A percentile compares a stretch with the other conserved stretches of the same genome.
Evolutionary conservation across 164 flowering plant species (phyloP).

Genomic region (Sedum album): DNA sequence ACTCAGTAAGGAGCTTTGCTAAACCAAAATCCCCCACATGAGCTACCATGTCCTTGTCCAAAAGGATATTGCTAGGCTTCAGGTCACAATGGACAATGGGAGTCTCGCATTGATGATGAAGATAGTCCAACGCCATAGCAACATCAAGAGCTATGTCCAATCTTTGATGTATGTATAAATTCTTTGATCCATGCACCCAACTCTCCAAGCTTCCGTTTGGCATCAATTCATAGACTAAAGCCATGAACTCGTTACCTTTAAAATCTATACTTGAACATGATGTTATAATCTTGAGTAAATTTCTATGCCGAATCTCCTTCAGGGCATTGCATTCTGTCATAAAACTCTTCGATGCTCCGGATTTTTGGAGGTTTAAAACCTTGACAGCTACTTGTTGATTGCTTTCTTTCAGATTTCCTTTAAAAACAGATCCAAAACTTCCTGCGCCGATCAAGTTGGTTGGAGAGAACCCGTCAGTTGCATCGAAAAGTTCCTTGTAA

Average conservation of each 20-base stretch:
- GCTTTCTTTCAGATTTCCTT: slow-evolving; percentile 15
- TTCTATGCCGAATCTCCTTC: slow-evolving; percentile 22
- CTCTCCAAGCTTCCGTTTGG: slow-evolving; percentile 24
- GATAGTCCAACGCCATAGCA: slow-evolving; percentile 28
- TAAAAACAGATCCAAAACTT: slow-evolving; percentile 24
- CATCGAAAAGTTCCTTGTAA: slow-evolving; percentile 15
- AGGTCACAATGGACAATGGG: slow-evolving; percentile 23
- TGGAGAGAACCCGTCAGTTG: slow-evolving; percentile 22
- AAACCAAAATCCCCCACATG: slow-evolving; percentile 30
- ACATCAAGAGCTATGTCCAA: slow-evolving; percentile 26
- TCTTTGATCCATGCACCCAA: slow-evolving; percentile 21
- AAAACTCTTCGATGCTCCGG: slow-evolving; percentile 28
- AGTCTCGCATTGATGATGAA: slow-evolving; percentile 16
- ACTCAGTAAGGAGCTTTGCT: slow-evolving; percentile 15
- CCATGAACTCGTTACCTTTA: slow-evolving; percentile 24
- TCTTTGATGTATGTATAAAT: slow-evolving; percentile 17
- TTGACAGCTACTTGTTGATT: slow-evolving; percentile 20
- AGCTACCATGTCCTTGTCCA: slow-evolving; percentile 21
- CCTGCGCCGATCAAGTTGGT: slow-evolving; percentile 22
- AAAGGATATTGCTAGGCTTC: slow-evolving; percentile 35
- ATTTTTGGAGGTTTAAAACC: slow-evolving; percentile 18
- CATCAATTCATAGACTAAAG: too few relatives aligned
- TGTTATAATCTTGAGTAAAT: slow-evolving; percentile 25
- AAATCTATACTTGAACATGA: slow-evolving; percentile 26
- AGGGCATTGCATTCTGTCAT: slow-evolving; percentile 23